A percentile compares a stretch with the other conserved stretches of the same genome.
Evolutionary conservation across 1,284 basidiomycete species (phyloP).

Genomic region (Pholiota adiposa): DNA sequence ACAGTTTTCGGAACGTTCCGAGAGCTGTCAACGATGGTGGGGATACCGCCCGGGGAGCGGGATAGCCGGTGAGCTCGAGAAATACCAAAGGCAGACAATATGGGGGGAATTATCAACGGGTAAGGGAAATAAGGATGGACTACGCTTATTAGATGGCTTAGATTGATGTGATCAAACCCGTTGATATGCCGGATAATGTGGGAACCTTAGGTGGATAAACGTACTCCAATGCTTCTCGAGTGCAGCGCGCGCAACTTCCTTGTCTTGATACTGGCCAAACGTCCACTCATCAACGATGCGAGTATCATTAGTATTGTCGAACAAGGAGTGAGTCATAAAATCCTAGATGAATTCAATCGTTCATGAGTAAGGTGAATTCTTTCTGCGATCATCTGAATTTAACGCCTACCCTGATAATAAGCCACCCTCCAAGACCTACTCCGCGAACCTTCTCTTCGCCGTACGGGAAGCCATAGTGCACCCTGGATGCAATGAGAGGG

Average conservation of each 20-base stretch:
- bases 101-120: background rate
- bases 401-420: constrained; percentile 67
- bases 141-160: background rate
- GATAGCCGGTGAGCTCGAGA: too few species aligned
- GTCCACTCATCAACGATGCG: constrained; percentile 87
- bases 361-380: too few species aligned
- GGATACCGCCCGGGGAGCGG: background rate
- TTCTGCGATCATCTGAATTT: background rate
- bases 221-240: constrained; percentile 78
- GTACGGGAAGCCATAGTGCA: constrained; percentile 49
- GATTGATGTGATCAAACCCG: background rate
- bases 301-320: constrained; percentile 73
- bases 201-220: constrained; percentile 37
- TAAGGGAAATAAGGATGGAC: background rate
- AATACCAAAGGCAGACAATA: background rate
- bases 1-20: background rate
- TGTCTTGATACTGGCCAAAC: constrained; percentile 68
- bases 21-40: background rate
- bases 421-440: constrained; percentile 82
- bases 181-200: background rate
- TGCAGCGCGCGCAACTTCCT: constrained; percentile 44
- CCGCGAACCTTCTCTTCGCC: constrained; percentile 66
- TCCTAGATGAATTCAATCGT: background rate
- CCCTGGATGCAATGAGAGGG: constrained; percentile 23
- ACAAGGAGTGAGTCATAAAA: constrained; percentile 80